A percentile compares a stretch with the other conserved stretches of the same genome.
Evolutionary conservation across 2,329 filamentous ascomycete species (phyloP).

Genomic region (Diaporthe aspalathi): DNA sequence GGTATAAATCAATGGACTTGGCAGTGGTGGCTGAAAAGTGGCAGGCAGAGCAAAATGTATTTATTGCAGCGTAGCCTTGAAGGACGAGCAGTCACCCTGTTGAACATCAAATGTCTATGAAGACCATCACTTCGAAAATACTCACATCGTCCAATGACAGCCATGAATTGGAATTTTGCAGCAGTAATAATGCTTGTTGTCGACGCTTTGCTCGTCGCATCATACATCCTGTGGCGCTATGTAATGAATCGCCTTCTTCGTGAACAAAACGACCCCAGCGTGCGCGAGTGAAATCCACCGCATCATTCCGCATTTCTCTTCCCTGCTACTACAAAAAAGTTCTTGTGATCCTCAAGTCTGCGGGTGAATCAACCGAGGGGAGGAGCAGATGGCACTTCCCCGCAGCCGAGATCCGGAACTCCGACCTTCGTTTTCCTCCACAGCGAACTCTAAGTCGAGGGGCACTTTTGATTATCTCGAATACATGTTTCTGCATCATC

Average conservation of each 20-base stretch:
- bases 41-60: not conserved
- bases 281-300: not conserved
- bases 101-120: not conserved
- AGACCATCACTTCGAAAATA: not conserved
- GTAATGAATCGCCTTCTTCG: not conserved
- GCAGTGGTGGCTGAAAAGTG: no score
- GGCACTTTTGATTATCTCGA: not conserved
- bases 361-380: not conserved
- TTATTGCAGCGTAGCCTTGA: not conserved
- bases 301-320: not conserved
- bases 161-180: constrained; percentile 6
- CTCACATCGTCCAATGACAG: not conserved
- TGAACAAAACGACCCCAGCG: not conserved
- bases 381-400: not conserved
- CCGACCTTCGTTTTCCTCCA: not conserved
- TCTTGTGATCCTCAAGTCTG: not conserved
- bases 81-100: not conserved
- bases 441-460: not conserved
- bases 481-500: not conserved
- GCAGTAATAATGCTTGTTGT: constrained; percentile 1
- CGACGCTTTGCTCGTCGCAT: not conserved
- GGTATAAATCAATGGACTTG: not conserved
- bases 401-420: constrained; percentile 17
- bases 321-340: not conserved
- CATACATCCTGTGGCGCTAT: constrained; percentile 3